Conservation (phyloP, 1,139 yeast genomes). For the Insectozyma bohioensis region DNA sequence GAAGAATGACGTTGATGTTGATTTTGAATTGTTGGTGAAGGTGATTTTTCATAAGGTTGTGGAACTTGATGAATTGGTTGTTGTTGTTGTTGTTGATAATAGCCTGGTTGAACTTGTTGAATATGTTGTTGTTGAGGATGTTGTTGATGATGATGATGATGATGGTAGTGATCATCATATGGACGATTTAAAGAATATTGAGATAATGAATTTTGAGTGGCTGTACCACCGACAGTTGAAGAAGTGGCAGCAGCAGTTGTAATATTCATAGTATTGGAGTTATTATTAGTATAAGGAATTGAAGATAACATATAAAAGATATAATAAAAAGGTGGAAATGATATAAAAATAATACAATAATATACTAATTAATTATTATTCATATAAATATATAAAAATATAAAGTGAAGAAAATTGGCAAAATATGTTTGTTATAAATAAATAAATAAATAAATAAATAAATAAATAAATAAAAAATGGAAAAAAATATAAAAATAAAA, state of each 20-base stretch:
- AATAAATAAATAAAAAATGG: too few relatives aligned
- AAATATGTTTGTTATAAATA: too few relatives aligned
- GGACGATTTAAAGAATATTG: constrained; percentile 10
- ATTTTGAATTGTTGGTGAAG: constrained; percentile 6
- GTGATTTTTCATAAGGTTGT: constrained; percentile 7
- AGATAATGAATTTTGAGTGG: constrained; percentile 10
- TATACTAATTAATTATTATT: too few relatives aligned
- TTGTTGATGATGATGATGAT: neutral
- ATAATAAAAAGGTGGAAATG: neutral
- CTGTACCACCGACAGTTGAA: too few relatives aligned
- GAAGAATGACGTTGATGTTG: constrained; percentile 11
- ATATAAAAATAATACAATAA: too few relatives aligned
- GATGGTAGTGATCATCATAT: too few relatives aligned
- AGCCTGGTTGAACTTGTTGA: constrained; percentile 2
- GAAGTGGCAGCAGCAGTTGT: too few relatives aligned
- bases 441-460: too few relatives aligned
- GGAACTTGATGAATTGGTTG: constrained; percentile 7
- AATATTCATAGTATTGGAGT: constrained; percentile 2
- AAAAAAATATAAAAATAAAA: too few relatives aligned
- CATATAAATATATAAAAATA: too few relatives aligned
- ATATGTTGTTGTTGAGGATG: neutral
- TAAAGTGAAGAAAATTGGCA: too few relatives aligned
- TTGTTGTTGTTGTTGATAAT: constrained; percentile 6
- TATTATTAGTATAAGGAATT: constrained; percentile 2
- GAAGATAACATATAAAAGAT: constrained; percentile 3